phyloP scores from a whole-genome alignment of 805 yeast species.

The Alloascoidea africana region DNA sequence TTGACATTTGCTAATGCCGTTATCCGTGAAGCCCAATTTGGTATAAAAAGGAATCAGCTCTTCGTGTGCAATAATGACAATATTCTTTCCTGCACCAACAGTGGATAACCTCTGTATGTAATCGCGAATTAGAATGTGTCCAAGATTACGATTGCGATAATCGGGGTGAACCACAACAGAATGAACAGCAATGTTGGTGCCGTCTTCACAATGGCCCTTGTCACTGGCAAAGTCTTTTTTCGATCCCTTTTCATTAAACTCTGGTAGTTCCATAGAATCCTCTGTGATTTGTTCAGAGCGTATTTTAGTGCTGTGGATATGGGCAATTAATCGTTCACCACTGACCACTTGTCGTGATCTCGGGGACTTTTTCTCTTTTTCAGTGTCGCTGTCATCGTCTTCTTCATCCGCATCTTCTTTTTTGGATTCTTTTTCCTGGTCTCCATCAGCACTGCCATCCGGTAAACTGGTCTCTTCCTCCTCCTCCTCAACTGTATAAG shows the following conservation, averaged over 20 bases:
- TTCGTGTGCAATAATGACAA: constrained; percentile 60
- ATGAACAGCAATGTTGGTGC: constrained; percentile 67
- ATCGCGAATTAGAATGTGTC: constrained; percentile 72
- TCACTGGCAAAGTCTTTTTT: constrained; percentile 10
- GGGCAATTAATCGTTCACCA: constrained; percentile 60
- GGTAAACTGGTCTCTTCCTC: constrained; percentile 6
- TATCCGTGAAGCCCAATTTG: constrained; percentile 61
- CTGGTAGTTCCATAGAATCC: constrained; percentile 47
- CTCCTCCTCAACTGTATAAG: constrained; percentile 32
- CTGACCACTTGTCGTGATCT: constrained; percentile 9
- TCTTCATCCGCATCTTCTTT: constrained; percentile 4
- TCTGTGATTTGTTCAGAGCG: constrained; percentile 30
- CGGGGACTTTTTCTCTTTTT: no score
- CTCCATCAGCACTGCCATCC: no score
- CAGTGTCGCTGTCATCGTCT: constrained; percentile 7
- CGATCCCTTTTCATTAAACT: constrained; percentile 12
- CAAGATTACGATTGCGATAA: constrained; percentile 71
- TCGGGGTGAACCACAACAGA: constrained; percentile 64
- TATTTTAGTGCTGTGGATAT: constrained; percentile 65
- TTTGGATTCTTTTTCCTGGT: no score
- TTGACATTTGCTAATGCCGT: constrained; percentile 46
- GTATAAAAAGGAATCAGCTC: constrained; percentile 62
- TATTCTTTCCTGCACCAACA: constrained; percentile 70
- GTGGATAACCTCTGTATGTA: constrained; percentile 81
- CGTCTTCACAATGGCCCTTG: constrained; percentile 61